phyloP scores from a whole-genome alignment of 2,329 filamentous ascomycete genomes.

The Piedraia hortae region DNA sequence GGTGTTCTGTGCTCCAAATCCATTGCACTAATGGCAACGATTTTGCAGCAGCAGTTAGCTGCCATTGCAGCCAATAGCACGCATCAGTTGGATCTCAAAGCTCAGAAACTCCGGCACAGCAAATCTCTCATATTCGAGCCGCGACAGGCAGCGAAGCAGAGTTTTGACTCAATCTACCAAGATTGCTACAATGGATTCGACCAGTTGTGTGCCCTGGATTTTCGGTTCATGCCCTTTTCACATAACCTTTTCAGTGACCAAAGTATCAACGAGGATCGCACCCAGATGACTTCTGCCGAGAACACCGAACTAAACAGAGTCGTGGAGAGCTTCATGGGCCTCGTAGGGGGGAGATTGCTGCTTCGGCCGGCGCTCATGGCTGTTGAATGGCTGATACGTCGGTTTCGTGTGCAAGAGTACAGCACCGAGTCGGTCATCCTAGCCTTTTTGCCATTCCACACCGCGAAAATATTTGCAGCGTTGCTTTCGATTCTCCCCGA shows the following conservation, averaged over 20 bases:
- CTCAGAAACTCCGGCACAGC: conserved; percentile 71
- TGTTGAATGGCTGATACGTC: conserved; percentile 77
- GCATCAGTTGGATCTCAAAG: conserved; percentile 72
- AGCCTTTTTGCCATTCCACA: conserved; percentile 81
- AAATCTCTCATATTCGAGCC: conserved; percentile 88
- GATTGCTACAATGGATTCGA: conserved; percentile 74
- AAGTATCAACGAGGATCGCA: conserved; percentile 68
- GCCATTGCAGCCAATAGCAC: conserved; percentile 75
- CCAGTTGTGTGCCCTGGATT: conserved; percentile 69
- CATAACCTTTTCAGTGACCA: conserved; percentile 74
- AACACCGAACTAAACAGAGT: conserved; percentile 57
- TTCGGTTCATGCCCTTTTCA: conserved; percentile 46
- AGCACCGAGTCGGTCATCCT: conserved; percentile 55
- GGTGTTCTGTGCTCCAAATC: not conserved
- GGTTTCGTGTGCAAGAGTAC: conserved; percentile 83
- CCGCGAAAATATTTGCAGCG: conserved; percentile 57
- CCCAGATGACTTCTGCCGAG: conserved; percentile 53
- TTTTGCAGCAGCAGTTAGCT: conserved; percentile 80
- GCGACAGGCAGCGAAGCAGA: conserved; percentile 60
- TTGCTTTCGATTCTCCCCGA: conserved; percentile 63
- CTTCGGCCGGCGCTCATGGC: conserved; percentile 74
- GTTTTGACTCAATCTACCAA: conserved; percentile 65
- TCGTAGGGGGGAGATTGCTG: conserved; percentile 49
- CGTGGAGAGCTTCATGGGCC: conserved; percentile 55
- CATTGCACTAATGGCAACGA: conserved; percentile 61